Evolutionary conservation across 2,329 filamentous ascomycete genomes (phyloP), one percentile per base, ranked within the genome.

Genomic region (Fusarium lateritium): DNA sequence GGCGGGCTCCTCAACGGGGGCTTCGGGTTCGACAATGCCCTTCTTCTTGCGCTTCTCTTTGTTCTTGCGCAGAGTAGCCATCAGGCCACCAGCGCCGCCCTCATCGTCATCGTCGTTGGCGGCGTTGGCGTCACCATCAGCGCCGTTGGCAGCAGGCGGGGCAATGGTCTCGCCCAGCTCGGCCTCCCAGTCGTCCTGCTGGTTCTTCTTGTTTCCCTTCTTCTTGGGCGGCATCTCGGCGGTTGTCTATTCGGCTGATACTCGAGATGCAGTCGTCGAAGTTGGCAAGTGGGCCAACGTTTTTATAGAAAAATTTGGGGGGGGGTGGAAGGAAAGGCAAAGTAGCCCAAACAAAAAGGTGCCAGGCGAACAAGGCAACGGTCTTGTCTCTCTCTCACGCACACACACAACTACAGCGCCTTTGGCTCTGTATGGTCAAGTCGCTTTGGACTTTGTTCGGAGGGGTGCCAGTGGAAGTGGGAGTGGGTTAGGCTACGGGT

Each of bases 121-220:
- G 33, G 82, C 83, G 54, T 80, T 84, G 39, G 83, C 83, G 50
- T 82, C 79, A 56, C 81, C 81, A 39, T 80, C 82, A 65, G 85
- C 83, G 13, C 71, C 67, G 62, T 70, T 52, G 51, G 36, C 83
- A 64, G 87, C 82, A 52, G 85, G 83, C 9, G 92, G 89, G 69
- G 88, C 88, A 76, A 90, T 86, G 65, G 86, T 84, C 83, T 98
- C 95, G 76, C 94, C 94, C 56, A 98, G 86, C 69, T 97, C 94
- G 57, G 92, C 90, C 81, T 98, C 96, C 95, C 95, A 98, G 85
- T 98, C 94, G 77, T 97, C 93, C 78, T 92, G 89, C 78, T 92
- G 89, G 78, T 85, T 89, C 79, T 89, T 91, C 86, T 95, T 97
- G 79, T 91, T 92, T 74, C 84, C 85, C 88, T 97, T 98, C 87